Evolutionary conservation across 352 stramenopile genomes (phyloP).

Genomic region (Phytopythium oedochilum): DNA sequence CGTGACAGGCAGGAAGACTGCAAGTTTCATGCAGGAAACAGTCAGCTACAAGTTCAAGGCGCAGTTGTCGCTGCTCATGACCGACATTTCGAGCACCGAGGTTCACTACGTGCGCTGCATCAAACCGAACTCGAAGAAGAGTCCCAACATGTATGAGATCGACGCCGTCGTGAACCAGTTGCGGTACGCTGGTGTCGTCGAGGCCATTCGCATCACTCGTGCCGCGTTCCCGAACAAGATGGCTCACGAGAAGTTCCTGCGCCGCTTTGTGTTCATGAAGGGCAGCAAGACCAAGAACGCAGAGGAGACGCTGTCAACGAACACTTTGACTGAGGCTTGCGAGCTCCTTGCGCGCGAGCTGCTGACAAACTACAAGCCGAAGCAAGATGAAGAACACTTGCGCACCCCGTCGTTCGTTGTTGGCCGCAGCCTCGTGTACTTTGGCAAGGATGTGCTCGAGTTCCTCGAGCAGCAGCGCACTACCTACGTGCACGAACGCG

Average conservation of each 20-base stretch:
- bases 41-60: conserved; percentile 90
- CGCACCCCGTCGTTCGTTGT: conserved; percentile 62
- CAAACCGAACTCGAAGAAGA: conserved; percentile 88
- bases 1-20: conserved; percentile 48
- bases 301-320: conserved; percentile 11
- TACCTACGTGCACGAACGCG: conserved; percentile 64
- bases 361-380: conserved; percentile 28
- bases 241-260: conserved; percentile 86
- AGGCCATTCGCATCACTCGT: conserved; percentile 89
- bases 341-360: conserved; percentile 49
- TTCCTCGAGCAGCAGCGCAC: conserved; percentile 79
- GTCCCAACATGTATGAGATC: conserved; percentile 78
- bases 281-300: conserved; percentile 20
- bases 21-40: conserved; percentile 86
- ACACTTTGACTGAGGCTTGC: conserved; percentile 59
- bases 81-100: conserved; percentile 80
- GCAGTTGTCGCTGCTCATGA: conserved; percentile 83
- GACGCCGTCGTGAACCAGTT: conserved; percentile 82
- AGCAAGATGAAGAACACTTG: conserved; percentile 27
- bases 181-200: conserved; percentile 85
- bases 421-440: conserved; percentile 91
- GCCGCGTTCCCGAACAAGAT: conserved; percentile 93
- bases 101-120: conserved; percentile 91
- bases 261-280: conserved; percentile 76
- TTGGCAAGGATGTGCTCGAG: conserved; percentile 91